phyloP scores from a whole-genome alignment of 495 filamentous ascomycete species.

The Cladorrhinum samala region DNA sequence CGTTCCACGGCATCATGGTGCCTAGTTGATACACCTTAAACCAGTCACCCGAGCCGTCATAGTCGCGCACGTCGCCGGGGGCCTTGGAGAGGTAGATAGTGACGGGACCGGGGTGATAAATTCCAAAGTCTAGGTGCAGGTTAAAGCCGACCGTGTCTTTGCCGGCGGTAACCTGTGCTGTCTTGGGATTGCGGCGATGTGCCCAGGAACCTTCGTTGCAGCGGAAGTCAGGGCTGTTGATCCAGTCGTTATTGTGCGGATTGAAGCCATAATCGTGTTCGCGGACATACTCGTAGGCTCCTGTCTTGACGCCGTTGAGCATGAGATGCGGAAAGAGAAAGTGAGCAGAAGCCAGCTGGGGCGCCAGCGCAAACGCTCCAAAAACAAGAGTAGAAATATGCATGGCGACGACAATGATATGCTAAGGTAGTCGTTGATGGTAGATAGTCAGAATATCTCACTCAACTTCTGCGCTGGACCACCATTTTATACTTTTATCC shows the following conservation, averaged over 20 bases:
- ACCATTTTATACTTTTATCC: too few relatives aligned
- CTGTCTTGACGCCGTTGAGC: constrained; percentile 31
- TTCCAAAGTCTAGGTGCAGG: constrained; percentile 22
- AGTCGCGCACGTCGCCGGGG: constrained; percentile 32
- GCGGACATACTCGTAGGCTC: constrained; percentile 19
- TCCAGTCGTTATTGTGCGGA: constrained; percentile 32
- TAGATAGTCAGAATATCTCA: too few relatives aligned
- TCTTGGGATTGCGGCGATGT: constrained; percentile 13
- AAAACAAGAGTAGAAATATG: constrained; percentile 1
- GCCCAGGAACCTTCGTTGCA: constrained; percentile 17
- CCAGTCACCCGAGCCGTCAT: constrained; percentile 43
- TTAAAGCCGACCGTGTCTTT: constrained; percentile 13
- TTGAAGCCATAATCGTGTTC: constrained; percentile 38
- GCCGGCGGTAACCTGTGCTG: constrained; percentile 14
- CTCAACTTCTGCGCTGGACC: too few relatives aligned
- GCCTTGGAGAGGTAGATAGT: constrained; percentile 40
- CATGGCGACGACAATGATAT: too few relatives aligned
- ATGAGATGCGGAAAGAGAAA: constrained; percentile 19
- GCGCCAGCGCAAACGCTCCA: constrained; percentile 7
- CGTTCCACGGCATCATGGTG: constrained; percentile 13
- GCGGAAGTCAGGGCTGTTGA: constrained; percentile 30
- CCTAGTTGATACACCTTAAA: constrained; percentile 41
- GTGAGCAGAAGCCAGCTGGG: constrained; percentile 12
- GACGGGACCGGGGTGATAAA: constrained; percentile 16
- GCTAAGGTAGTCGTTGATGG: too few relatives aligned